Evolutionary conservation across 768 basidiomycete species (phyloP), one percentile per base, ranked within the genome.

Genomic region (Harrya chromipes): DNA sequence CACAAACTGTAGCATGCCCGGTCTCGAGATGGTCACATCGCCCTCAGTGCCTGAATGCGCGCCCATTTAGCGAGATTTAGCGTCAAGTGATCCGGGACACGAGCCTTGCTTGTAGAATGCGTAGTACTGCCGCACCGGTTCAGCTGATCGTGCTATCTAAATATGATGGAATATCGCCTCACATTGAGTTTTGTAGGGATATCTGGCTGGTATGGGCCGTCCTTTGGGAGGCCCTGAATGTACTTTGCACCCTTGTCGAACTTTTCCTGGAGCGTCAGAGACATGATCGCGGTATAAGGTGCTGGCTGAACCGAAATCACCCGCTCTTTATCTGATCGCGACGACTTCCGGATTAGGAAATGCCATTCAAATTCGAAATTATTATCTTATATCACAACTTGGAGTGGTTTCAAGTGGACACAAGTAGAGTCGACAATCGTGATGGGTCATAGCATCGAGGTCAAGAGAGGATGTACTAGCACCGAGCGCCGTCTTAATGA

Each of bases 21-120:
- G 88, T 21, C 79, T 72, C 21, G 67, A 0, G 44, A 72, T 83
- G 65, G 78, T 85, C 57, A 78, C 77, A 67, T 94, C 85, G 43
- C 94, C 93, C 33, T 81, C 63, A 7, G 76, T 91, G 39, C 81
- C 92, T 93, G 46, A 8, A 40, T n/a, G 41, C 19, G 4, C n/a
- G 33, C 33, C 33, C n/a, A 12, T 21, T 53, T 40, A 52, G 40
- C 6, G 27, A 24, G 31, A 23, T 24, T 41, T 43, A 31, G 38
- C 40, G 4, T 31, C 40, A n/a, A 29, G 31, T 27, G 45, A 55
- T 48, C 49, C 26, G 4, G 6, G 20, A 20, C 19, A 47, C 67
- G 39, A 47, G 87, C 92, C 91, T 78, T 95, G 94, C 79, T 98
- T 99, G 81, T 76, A 97, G 69, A 85, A 82, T 58, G 77, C 79